Base-by-base conservation (phyloP, 257 asterid genomes). In the Lycium ferocissimum region DNA sequence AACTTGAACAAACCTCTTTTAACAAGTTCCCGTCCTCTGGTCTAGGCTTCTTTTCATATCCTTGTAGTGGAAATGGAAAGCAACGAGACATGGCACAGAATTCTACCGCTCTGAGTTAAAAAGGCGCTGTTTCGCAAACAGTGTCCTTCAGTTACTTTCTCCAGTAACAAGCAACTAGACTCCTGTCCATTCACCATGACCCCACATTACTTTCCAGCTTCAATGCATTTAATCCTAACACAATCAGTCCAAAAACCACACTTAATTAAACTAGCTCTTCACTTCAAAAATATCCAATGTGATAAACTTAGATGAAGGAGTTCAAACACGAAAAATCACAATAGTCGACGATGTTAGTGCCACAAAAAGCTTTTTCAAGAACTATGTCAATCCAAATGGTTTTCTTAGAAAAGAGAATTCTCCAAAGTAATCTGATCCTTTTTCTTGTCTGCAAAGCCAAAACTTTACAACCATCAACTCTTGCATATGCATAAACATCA, bases 41-140 rank as follows among this genome's bases (percentile, higher is more conserved):
- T 85, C 80, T 87, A 66, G 85, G 93, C 92, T 94, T 87, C 90
- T 90, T 93, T 88, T 92, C 95, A 90, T 95, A 95, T 91, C 99
- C 99, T 57, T 97, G 95, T 71, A 98, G 99, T 83, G 99, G 99
- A 93, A 94, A 95, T 57, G 98, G 98, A 88, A 94, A 95, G 93
- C 99, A 95, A 88, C 98, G 99, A 89, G 99, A 95, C 99, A 95
- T 95, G 90, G 94, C 93, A 91, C 91, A 82, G 87, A 91, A 90
- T 82, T 76, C 85, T 83, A 85, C 85, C 80, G 84, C 58, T 62
- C 85, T 85, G 18, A 81, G 81, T 78, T 86, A 88, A 80, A 51
- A 43, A 65, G 79, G 84, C 86, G 84, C 84, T 87, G 88, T 88
- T n/a, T 83, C 82, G 58, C 84, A 85, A 84, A 84, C 80, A 65